Base-by-base conservation (phyloP, 2,329 filamentous ascomycete species). In the Colletotrichum tanaceti region DNA sequence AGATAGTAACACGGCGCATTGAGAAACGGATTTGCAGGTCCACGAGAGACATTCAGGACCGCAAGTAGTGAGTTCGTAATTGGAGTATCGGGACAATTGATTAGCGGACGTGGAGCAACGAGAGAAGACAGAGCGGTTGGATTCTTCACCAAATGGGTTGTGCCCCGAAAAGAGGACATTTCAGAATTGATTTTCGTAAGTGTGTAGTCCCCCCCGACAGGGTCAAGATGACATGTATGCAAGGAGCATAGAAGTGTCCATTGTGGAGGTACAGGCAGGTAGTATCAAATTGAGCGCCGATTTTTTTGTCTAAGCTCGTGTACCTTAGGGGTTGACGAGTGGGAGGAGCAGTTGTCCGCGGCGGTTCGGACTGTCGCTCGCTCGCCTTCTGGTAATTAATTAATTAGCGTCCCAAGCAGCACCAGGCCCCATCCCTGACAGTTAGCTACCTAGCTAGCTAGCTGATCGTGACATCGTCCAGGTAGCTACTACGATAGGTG, bases 351-450 rank as follows among this genome's bases (percentile, higher is more conserved):
- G 18, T 24, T 58, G 24, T 46, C 55, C 41, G 20, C 22, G 18
- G 43, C n/a, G 28, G 28, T 32, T 7, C 28, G 2, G 32, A 35
- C 32, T 35, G 28, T 58, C 38, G 55, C 41, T 28, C 46, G 41
- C 24, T 47, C 55, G 32, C 41, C n/a, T 47, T 9, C 18, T 53
- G 50, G 50, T 38, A 38, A 18, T 38, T 58, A 47, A 43, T 43
- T 38, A 38, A 18, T 38, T 58, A 47, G 55, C 55, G 55, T 38
- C 43, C 43, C 13, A 20, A 38, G 24, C 16, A 43, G 47, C 41
- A 58, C 54, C 53, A 58, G 61, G 65, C 57, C 32, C 32, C 62
- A 54, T 43, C 61, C 65, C 65, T 65, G 53, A 49, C 53, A 65
- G 24, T 4, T 2, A 24, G 55, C 54, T 39, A n/a, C n/a, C n/a